Percentiles rank a stretch among this genome's conserved stretches.
These are phyloP conservation scores for Fusarium praegraminearum DNA, from an alignment of 2,329 filamentous ascomycete genomes.

Conservation along the genomic window DNA sequence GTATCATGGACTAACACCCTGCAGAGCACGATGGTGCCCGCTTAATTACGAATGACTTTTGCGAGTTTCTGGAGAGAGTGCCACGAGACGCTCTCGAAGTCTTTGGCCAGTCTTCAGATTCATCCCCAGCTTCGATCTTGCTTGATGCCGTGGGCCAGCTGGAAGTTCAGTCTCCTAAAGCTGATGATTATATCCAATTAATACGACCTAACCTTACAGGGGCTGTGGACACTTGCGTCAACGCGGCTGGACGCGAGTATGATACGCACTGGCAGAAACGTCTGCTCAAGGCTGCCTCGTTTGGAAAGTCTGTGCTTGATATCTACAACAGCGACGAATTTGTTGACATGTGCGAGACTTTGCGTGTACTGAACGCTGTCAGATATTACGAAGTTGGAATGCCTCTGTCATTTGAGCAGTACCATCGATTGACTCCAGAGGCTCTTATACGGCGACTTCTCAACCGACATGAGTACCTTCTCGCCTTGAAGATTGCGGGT, in stretches of 20 bases:
- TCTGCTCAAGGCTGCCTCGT: conserved; percentile 94
- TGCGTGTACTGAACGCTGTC: conserved; percentile 92
- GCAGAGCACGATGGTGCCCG: conserved; percentile 84
- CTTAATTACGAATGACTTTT: conserved; percentile 91
- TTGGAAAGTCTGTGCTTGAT: conserved; percentile 96
- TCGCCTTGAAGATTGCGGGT: conserved; percentile 88
- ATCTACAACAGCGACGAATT: conserved; percentile 99
- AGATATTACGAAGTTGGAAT: conserved; percentile 92
- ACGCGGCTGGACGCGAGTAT: conserved; percentile 92
- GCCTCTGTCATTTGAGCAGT: conserved; percentile 93
- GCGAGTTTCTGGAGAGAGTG: conserved; percentile 96
- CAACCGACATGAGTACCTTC: conserved; percentile 89
- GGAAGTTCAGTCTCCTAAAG: conserved; percentile 94
- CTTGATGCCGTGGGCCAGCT: conserved; percentile 92
- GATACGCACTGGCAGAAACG: conserved; percentile 94
- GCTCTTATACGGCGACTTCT: conserved; percentile 87
- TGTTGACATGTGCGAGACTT: conserved; percentile 95
- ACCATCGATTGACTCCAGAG: conserved; percentile 89
- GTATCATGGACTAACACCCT: conserved; percentile 32
- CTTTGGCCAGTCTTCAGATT: conserved; percentile 88
- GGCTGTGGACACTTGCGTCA: conserved; percentile 93
- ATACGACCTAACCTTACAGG: conserved; percentile 90
- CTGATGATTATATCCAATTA: conserved; percentile 96
- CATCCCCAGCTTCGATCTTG: conserved; percentile 90
- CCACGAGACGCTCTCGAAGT: conserved; percentile 88